Evolutionary conservation across 768 basidiomycete species (phyloP).

Genomic region (Xerocomellus intermedius): DNA sequence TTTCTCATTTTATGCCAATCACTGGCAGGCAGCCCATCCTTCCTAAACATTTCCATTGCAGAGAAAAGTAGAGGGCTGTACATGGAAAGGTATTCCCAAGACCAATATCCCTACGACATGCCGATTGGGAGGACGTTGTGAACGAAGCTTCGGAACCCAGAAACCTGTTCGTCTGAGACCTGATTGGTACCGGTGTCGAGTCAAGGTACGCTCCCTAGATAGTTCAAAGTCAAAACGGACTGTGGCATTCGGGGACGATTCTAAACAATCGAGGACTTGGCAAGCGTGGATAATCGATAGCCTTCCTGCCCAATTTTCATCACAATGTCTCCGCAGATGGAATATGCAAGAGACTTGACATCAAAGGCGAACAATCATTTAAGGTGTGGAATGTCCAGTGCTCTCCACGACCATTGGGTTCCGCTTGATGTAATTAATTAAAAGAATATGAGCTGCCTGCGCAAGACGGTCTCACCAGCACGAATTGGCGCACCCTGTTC

Average conservation of each 20-base stretch:
- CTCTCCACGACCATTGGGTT: constrained; percentile 9
- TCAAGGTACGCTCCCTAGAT: background rate
- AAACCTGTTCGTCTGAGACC: too few relatives aligned
- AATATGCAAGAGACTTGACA: too few relatives aligned
- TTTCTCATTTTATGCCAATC: background rate
- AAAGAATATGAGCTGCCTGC: background rate
- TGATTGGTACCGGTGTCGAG: background rate
- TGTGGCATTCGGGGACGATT: background rate
- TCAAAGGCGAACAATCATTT: too few relatives aligned
- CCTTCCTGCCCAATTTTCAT: constrained; percentile 11
- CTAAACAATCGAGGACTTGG: too few relatives aligned
- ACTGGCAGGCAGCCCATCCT: too few relatives aligned
- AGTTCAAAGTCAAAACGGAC: background rate
- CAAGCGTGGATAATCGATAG: constrained; percentile 14
- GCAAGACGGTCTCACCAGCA: background rate
- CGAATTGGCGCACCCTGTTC: background rate
- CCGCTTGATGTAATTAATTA: too few relatives aligned
- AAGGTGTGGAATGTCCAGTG: too few relatives aligned
- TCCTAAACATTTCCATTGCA: background rate
- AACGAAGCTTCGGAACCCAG: background rate
- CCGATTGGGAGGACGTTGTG: background rate
- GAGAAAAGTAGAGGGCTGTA: background rate
- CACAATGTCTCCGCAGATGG: background rate
- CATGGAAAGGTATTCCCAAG: background rate
- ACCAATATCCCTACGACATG: background rate